Percentiles rank a stretch among this genome's conserved stretches.
Conservation (phyloP, 176 grass and related monocot species). For the Eleusine coracana region DNA sequence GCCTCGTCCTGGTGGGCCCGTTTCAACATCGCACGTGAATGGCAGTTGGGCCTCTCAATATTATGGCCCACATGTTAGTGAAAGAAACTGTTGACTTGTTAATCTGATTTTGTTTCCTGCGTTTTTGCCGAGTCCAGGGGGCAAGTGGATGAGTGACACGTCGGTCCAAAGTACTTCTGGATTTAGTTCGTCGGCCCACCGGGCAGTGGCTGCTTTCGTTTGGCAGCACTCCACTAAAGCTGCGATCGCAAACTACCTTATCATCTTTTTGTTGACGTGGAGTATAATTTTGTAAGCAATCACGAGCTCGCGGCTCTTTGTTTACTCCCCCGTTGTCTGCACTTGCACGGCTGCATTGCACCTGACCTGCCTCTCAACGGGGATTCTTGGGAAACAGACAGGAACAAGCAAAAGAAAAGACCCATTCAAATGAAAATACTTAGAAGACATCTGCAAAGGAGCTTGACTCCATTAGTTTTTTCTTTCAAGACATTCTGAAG, state of each 20-base stretch:
- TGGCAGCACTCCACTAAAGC: not conserved
- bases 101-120: not conserved
- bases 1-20: conserved; percentile 9
- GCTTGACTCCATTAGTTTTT: not conserved
- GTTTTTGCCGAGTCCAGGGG: not conserved
- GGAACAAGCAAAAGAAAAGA: conserved; percentile 22
- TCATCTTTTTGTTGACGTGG: conserved; percentile 28
- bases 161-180: not conserved
- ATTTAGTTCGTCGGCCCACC: not conserved
- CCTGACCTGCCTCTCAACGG: not conserved
- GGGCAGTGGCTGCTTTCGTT: not conserved
- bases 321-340: conserved; percentile 12
- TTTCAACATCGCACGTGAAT: not conserved
- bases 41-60: not conserved
- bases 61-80: not conserved
- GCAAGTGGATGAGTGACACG: conserved; percentile 12
- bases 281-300: conserved; percentile 40
- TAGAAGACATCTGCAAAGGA: not conserved
- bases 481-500: not conserved
- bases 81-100: no score
- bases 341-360: conserved; percentile 21
- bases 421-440: not conserved
- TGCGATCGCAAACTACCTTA: conserved; percentile 1
- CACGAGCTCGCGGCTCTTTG: not conserved
- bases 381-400: conserved; percentile 36